A percentile compares a stretch with the other conserved stretches of the same genome.
Evolutionary conservation across 495 filamentous ascomycete genomes (phyloP).

Genomic region (Trichoderma gamsii): DNA sequence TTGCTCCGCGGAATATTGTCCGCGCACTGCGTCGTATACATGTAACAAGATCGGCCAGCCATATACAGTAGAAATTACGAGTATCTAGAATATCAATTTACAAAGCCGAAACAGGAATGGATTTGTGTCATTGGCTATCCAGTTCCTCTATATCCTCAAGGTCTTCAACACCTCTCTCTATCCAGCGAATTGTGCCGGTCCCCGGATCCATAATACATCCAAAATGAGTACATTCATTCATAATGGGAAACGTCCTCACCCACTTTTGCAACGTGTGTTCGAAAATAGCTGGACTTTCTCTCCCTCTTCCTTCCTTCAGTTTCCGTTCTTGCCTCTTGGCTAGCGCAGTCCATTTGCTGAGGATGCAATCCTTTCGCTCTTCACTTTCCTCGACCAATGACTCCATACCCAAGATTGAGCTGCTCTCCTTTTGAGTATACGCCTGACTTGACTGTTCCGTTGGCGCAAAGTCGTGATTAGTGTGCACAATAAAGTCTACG

Average conservation of each 20-base stretch:
- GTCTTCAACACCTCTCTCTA: neutral
- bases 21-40: no score
- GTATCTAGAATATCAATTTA: no score
- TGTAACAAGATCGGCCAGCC: no score
- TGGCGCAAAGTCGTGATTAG: neutral
- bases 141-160: neutral
- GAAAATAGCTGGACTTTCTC: neutral
- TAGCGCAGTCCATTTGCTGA: neutral
- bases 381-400: neutral
- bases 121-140: neutral
- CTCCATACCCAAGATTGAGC: neutral
- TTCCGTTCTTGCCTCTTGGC: neutral
- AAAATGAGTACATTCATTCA: constrained; percentile 2
- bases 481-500: neutral
- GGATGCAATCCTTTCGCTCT: neutral
- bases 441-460: neutral
- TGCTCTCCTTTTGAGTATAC: neutral
- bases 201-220: neutral
- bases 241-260: neutral
- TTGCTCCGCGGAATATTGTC: no score
- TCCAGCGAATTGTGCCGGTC: neutral
- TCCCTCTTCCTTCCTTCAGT: neutral
- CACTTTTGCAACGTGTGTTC: neutral
- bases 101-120: neutral
- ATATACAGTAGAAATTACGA: no score